Conservation (phyloP, 73 alveolate species). For the Stentor roeselii region DNA sequence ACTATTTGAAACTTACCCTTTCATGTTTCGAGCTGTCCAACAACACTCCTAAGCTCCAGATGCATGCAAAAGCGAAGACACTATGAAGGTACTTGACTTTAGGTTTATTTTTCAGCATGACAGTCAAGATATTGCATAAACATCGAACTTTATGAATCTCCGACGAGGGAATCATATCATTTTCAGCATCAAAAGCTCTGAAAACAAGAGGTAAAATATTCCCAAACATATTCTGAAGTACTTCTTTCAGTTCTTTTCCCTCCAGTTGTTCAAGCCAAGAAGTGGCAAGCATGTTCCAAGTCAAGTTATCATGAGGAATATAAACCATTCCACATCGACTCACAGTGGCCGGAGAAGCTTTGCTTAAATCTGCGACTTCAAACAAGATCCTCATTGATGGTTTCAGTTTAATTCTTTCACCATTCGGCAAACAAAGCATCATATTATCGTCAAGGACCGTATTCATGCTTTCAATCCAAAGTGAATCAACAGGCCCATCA, state of each 20-base stretch:
- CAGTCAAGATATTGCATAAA: constrained; percentile 48
- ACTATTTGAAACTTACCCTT: background rate
- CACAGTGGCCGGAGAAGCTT: constrained; percentile 98
- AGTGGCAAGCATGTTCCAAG: constrained; percentile 94
- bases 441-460: constrained; percentile 98
- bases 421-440: constrained; percentile 96
- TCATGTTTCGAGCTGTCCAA: constrained; percentile 78
- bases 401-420: constrained; percentile 93
- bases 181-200: background rate
- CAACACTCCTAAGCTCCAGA: constrained; percentile 94
- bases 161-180: background rate
- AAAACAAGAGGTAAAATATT: background rate
- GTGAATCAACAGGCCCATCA: constrained; percentile 99
- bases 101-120: background rate
- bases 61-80: constrained; percentile 82
- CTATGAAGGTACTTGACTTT: background rate
- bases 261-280: constrained; percentile 74
- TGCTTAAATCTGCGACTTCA: constrained; percentile 95
- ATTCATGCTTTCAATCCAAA: constrained; percentile 99
- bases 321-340: constrained; percentile 98
- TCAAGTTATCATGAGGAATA: constrained; percentile 94
- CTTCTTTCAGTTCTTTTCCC: background rate
- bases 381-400: constrained; percentile 90
- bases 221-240: no score
- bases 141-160: constrained; percentile 37